These are phyloP conservation scores for Ganoderma resinaceum DNA, from an alignment of 1,284 basidiomycete species.

Conservation along the genomic window DNA sequence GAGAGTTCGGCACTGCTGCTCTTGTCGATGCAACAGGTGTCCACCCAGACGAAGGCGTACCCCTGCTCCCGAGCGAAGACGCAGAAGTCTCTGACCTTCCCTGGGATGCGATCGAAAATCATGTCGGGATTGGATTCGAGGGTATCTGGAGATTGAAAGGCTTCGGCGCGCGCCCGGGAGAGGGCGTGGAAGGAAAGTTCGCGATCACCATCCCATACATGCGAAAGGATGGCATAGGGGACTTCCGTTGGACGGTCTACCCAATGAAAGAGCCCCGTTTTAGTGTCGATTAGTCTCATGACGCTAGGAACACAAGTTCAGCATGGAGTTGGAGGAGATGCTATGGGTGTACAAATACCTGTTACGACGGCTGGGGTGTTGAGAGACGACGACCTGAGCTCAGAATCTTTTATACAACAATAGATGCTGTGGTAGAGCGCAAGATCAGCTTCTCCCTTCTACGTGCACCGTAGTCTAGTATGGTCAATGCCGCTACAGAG, in stretches of 20 bases:
- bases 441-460: no score
- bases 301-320: neutral
- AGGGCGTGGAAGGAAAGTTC: slow-evolving; percentile 10
- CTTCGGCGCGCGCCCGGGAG: neutral
- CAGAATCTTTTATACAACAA: neutral
- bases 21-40: slow-evolving; percentile 18
- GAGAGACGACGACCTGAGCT: neutral
- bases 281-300: slow-evolving; percentile 14
- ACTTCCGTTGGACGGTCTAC: slow-evolving; percentile 4
- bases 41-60: slow-evolving; percentile 9
- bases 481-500: neutral
- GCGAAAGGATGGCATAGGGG: slow-evolving; percentile 13
- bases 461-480: neutral
- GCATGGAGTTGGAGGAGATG: no score
- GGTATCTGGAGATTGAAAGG: neutral
- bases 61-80: slow-evolving; percentile 1
- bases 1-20: slow-evolving; percentile 17
- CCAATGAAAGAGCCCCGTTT: slow-evolving; percentile 11
- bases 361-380: neutral
- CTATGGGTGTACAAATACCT: neutral
- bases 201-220: slow-evolving; percentile 8
- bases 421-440: neutral
- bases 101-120: slow-evolving; percentile 4
- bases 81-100: neutral
- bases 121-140: slow-evolving; percentile 1